phyloP scores from a whole-genome alignment of 371 early-diverging fungal species.

The Fennellomyces sp. region DNA sequence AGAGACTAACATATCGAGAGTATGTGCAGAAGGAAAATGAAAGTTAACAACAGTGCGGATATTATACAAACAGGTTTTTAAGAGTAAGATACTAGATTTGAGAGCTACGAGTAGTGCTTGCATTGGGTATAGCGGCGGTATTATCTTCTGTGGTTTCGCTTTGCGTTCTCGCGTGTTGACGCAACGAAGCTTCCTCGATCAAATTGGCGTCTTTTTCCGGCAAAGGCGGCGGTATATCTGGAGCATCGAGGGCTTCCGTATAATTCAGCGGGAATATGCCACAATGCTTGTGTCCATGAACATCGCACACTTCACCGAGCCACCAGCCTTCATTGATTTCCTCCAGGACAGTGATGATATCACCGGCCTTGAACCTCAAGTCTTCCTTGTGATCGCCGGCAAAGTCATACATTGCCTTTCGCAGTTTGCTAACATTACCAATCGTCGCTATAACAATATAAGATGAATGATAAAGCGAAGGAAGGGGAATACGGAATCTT shows the following conservation, averaged over 20 bases:
- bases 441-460: background rate
- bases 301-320: conserved; percentile 78
- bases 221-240: background rate
- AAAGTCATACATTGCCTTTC: conserved; percentile 37
- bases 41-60: too few species aligned
- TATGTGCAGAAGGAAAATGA: too few species aligned
- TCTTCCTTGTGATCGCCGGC: conserved; percentile 26
- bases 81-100: too few species aligned
- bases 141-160: too few species aligned
- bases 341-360: conserved; percentile 60
- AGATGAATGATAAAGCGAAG: too few species aligned
- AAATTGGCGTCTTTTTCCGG: conserved; percentile 16
- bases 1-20: too few species aligned
- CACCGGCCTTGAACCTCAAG: conserved; percentile 16
- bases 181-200: background rate
- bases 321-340: conserved; percentile 80
- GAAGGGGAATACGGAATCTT: too few species aligned
- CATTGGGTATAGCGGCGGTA: too few species aligned
- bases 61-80: too few species aligned
- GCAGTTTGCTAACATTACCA: conserved; percentile 25
- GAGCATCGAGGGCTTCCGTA: conserved; percentile 43
- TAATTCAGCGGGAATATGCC: conserved; percentile 88
- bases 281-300: conserved; percentile 28
- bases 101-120: too few species aligned
- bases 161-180: background rate